Percentiles rank a stretch among this genome's conserved stretches.
Conservation (phyloP, 169 alveolate species). For the Plasmodium billcollinsi region DNA sequence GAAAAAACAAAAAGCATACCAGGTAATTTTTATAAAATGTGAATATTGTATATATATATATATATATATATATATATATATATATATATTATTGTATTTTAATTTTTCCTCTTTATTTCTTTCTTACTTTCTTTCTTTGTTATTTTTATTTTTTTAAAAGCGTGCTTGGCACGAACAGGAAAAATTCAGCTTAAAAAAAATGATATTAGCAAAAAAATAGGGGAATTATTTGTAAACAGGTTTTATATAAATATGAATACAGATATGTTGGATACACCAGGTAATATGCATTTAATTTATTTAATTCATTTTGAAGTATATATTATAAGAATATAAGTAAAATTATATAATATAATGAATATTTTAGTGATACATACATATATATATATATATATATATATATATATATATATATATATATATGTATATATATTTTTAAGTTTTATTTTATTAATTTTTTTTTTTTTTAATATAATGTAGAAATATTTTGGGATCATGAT, state of each 20-base stretch:
- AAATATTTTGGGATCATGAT: conserved; percentile 90
- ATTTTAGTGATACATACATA: not conserved
- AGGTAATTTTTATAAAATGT: conserved; percentile 49
- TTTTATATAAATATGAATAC: conserved; percentile 89
- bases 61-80: not conserved
- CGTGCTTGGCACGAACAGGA: conserved; percentile 88
- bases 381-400: not conserved
- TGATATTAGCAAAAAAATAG: conserved; percentile 88
- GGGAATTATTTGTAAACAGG: conserved; percentile 88
- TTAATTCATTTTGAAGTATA: conserved; percentile 1
- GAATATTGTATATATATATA: too few species aligned
- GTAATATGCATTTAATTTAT: conserved; percentile 17
- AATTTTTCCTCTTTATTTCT: not conserved
- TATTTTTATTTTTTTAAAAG: conserved; percentile 60
- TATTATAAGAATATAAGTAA: not conserved
- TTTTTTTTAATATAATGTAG: conserved; percentile 39
- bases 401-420: too few species aligned
- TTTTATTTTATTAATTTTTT: not conserved
- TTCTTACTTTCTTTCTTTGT: not conserved
- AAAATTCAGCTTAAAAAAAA: conserved; percentile 85
- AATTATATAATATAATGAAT: not conserved
- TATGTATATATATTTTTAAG: not conserved
- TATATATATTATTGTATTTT: not conserved
- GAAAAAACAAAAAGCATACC: conserved; percentile 88
- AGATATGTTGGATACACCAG: conserved; percentile 90